Conservation (phyloP, 2,329 filamentous ascomycete genomes). For the Diaporthe citriasiana region DNA sequence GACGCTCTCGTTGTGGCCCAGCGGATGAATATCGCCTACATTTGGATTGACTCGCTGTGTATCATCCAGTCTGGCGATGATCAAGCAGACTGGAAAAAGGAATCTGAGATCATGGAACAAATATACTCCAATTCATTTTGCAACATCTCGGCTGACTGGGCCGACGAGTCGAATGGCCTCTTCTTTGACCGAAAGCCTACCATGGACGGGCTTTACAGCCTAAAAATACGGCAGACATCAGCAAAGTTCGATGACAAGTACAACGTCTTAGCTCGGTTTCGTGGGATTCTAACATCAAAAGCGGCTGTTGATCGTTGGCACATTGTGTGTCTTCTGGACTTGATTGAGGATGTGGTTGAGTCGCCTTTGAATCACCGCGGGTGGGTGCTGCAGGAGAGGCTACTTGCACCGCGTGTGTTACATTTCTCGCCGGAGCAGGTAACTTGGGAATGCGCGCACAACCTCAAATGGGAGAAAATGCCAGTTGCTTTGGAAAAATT, state of each 20-base stretch:
- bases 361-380: background rate
- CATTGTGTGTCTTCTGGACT: background rate
- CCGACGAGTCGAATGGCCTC: background rate
- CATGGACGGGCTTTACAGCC: background rate
- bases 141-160: conserved; percentile 13
- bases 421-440: background rate
- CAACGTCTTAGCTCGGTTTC: background rate
- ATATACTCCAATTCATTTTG: background rate
- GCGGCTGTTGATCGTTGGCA: background rate
- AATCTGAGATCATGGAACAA: background rate
- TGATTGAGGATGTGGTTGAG: background rate
- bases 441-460: background rate
- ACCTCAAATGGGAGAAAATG: background rate
- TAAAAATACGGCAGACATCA: background rate
- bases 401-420: background rate
- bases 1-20: background rate
- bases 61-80: conserved; percentile 6
- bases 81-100: background rate
- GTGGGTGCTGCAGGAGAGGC: background rate
- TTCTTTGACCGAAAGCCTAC: background rate
- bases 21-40: background rate
- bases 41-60: conserved; percentile 21
- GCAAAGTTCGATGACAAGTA: background rate
- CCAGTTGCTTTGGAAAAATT: background rate
- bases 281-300: no score